phyloP scores from a whole-genome alignment of 495 filamentous ascomycete species.

The Cercophora newfieldiana region DNA sequence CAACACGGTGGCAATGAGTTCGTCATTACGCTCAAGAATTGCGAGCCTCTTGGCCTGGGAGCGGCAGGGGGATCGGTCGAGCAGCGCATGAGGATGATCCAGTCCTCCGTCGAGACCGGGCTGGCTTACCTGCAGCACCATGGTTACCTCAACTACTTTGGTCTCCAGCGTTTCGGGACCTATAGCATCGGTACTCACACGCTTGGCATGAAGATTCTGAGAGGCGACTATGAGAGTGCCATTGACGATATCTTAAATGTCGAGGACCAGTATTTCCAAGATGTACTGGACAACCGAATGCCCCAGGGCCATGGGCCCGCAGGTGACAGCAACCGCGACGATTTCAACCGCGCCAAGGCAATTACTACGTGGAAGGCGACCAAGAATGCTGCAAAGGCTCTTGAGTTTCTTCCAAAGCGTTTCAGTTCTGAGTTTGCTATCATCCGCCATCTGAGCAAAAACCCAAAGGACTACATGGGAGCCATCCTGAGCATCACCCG shows the following conservation, averaged over 20 bases:
- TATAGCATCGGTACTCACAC: constrained; percentile 78
- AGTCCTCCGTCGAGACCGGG: constrained; percentile 39
- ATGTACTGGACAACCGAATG: constrained; percentile 23
- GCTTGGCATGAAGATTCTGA: constrained; percentile 78
- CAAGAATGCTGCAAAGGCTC: constrained; percentile 54
- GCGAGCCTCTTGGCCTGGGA: constrained; percentile 55
- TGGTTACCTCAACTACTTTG: constrained; percentile 96
- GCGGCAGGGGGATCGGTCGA: constrained; percentile 41
- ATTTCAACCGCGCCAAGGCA: constrained; percentile 71
- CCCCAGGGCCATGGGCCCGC: background rate
- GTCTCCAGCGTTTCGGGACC: constrained; percentile 90
- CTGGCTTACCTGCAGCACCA: constrained; percentile 58
- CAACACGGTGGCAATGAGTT: constrained; percentile 90
- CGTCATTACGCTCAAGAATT: constrained; percentile 82
- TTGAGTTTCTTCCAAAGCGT: constrained; percentile 70
- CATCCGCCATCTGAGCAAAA: constrained; percentile 65
- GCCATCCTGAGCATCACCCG: constrained; percentile 75
- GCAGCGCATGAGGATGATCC: constrained; percentile 38
- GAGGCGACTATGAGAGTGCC: constrained; percentile 75
- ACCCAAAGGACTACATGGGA: constrained; percentile 66
- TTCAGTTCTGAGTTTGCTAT: constrained; percentile 77
- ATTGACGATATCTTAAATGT: constrained; percentile 69
- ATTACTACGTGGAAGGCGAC: constrained; percentile 68
- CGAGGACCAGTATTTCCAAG: constrained; percentile 34
- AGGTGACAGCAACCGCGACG: constrained; percentile 54